Evolutionary conservation across 371 early-diverging fungal species (phyloP).

Genomic region (Coemansia sp.): DNA sequence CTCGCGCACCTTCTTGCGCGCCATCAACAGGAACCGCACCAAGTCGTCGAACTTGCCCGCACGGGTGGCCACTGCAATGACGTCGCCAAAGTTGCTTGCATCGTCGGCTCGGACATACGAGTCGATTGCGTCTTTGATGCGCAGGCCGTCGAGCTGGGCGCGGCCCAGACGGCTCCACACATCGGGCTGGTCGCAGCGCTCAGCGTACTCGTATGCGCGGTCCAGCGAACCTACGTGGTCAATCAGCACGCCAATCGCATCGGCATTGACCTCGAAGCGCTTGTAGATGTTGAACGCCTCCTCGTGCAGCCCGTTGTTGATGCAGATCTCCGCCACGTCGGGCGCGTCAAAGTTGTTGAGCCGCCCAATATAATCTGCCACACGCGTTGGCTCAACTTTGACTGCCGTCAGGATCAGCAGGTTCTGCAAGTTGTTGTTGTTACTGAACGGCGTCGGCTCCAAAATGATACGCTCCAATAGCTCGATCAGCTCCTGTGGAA

Average conservation of each 20-base stretch:
- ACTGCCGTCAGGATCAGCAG: slow-evolving; percentile 96
- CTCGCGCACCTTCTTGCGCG: slow-evolving; percentile 89
- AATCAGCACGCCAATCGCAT: slow-evolving; percentile 87
- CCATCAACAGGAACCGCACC: slow-evolving; percentile 90
- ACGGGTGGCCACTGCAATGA: slow-evolving; percentile 75
- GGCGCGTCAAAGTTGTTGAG: slow-evolving; percentile 93
- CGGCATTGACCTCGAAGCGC: slow-evolving; percentile 82
- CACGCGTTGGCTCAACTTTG: slow-evolving; percentile 87
- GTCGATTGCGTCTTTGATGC: slow-evolving; percentile 92
- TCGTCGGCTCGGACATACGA: slow-evolving; percentile 96
- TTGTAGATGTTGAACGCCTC: slow-evolving; percentile 96
- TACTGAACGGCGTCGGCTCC: slow-evolving; percentile 84
- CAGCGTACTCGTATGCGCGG: slow-evolving; percentile 95
- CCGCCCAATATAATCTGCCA: slow-evolving; percentile 92
- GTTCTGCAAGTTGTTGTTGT: slow-evolving; percentile 96
- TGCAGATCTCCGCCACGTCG: slow-evolving; percentile 93
- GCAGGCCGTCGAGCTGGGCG: slow-evolving; percentile 87
- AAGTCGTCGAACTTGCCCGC: slow-evolving; percentile 90
- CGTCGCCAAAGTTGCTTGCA: slow-evolving; percentile 84
- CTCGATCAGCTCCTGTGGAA: slow-evolving; percentile 94
- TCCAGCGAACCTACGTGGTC: slow-evolving; percentile 89
- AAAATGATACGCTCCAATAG: slow-evolving; percentile 94
- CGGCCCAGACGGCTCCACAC: slow-evolving; percentile 95
- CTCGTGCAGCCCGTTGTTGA: slow-evolving; percentile 84
- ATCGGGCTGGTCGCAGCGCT: slow-evolving; percentile 80